Base-by-base conservation (phyloP, 495 filamentous ascomycete species). In the Podospora conica region DNA sequence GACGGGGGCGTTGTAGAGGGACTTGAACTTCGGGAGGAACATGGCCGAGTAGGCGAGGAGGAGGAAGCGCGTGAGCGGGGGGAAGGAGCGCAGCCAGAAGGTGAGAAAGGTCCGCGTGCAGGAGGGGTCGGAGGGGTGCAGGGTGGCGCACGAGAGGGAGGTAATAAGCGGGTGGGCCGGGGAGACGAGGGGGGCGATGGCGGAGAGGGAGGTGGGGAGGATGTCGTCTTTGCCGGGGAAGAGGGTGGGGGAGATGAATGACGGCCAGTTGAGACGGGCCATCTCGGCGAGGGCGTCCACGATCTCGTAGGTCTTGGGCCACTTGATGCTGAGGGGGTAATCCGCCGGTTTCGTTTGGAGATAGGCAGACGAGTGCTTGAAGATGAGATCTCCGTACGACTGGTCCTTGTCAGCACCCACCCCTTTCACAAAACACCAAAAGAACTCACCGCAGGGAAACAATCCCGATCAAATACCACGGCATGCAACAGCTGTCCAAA, bases 401-500 rank as follows among this genome's bases (percentile, higher is more conserved):
- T 75, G n/a, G 11, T 23, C 9, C 25, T 18, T n/a, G 63, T 71
- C 21, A 70, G 66, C 57, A 58, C 63, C 10, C 24, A 9, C 6
- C 33, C 21, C 61, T 60, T 27, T 24, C 3, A 56, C 58, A 53
- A 18, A 8, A 6, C 8, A 3, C 7, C 33, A 57, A n/a, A 15
- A 12, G 15, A 64, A 71, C 75, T 65, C 55, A 74, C 76, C 53
- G 69, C 80, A 0, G 94, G 93, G 67, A 93, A 91, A 73, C 89
- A 91, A 71, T 97, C 93, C 59, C 91, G 84, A 74, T 98, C 93
- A 80, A 97, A 98, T 28, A 97, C 86, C 76, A 93, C 90, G 2
- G 94, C 89, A 76, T 97, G 92, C 61, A 97, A 80, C 60, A 98
- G 81, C 78, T 98, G 95, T 31, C 93, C 95, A 72, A 87, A 91